phyloP scores from a whole-genome alignment of 352 stramenopile genomes.

The Albugo candida region DNA sequence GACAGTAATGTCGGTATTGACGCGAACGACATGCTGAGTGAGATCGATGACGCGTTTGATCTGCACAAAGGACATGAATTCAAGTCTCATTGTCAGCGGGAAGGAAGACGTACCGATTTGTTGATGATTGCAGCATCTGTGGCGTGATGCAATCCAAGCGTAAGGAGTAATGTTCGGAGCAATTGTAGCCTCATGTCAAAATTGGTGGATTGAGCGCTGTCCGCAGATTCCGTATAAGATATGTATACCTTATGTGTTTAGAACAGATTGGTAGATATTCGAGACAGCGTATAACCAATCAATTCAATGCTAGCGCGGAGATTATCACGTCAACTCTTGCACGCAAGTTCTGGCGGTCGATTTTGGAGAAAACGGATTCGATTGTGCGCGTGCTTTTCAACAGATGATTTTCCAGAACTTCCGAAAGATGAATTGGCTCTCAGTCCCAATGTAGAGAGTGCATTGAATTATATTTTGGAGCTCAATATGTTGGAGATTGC shows the following conservation, averaged over 20 bases:
- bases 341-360: too few relatives aligned
- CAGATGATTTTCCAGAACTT: conserved; percentile 13
- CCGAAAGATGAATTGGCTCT: conserved; percentile 37
- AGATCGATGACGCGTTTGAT: conserved; percentile 62
- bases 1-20: conserved; percentile 56
- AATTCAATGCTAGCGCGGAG: too few relatives aligned
- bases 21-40: conserved; percentile 64
- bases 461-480: conserved; percentile 70
- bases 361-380: too few relatives aligned
- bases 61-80: conserved; percentile 9
- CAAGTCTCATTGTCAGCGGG: not conserved
- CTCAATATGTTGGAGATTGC: conserved; percentile 82
- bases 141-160: not conserved
- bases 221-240: too few relatives aligned
- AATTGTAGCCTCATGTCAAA: too few relatives aligned
- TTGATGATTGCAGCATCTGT: conserved; percentile 39
- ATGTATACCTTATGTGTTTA: too few relatives aligned
- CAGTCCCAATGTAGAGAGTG: conserved; percentile 61
- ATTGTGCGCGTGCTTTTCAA: too few relatives aligned
- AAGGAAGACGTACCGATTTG: conserved; percentile 24
- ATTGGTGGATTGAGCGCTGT: too few relatives aligned
- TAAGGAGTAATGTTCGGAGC: too few relatives aligned
- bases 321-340: too few relatives aligned
- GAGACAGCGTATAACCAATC: too few relatives aligned
- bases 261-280: too few relatives aligned